Evolutionary conservation across 2,329 filamentous ascomycete genomes (phyloP).

Genomic region (Xylariaceae sp.): DNA sequence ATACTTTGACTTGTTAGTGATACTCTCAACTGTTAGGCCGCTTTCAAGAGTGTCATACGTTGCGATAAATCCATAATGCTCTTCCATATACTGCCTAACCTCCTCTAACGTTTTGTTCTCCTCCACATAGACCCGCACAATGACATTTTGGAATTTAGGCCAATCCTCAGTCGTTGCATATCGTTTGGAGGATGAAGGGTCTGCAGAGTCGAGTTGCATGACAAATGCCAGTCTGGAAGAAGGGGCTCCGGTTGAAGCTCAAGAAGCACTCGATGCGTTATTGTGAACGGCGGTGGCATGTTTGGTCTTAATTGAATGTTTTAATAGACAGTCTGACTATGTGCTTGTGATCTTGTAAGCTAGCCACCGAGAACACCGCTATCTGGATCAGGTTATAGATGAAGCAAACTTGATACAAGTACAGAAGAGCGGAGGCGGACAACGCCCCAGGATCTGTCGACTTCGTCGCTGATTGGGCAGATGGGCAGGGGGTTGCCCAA

Average conservation of each 20-base stretch:
- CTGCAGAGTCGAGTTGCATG: conserved; percentile 32
- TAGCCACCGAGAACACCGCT: conserved; percentile 26
- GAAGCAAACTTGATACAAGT: conserved; percentile 30
- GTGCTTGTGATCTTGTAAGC: conserved; percentile 26
- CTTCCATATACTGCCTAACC: conserved; percentile 37
- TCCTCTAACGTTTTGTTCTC: conserved; percentile 41
- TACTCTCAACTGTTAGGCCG: not conserved
- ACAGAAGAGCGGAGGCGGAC: conserved; percentile 32
- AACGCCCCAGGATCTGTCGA: conserved; percentile 22
- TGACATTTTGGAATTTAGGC: conserved; percentile 32
- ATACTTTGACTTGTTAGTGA: conserved; percentile 30
- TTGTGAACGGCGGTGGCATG: conserved; percentile 19
- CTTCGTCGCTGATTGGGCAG: conserved; percentile 31
- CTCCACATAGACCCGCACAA: conserved; percentile 38
- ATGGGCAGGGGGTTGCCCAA: conserved; percentile 30
- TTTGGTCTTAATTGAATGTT: conserved; percentile 23
- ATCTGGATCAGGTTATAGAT: conserved; percentile 29
- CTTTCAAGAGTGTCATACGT: conserved; percentile 31
- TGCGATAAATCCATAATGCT: conserved; percentile 36
- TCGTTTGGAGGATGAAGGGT: conserved; percentile 28
- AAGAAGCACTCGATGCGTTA: conserved; percentile 18
- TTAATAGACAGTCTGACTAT: conserved; percentile 24
- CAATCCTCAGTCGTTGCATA: conserved; percentile 37
- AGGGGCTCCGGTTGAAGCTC: not conserved
- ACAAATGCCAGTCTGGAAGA: conserved; percentile 7